A percentile compares a stretch with the other conserved stretches of the same genome.
Conservation (phyloP, 2,329 filamentous ascomycete species). For the Fusarium virguliforme region DNA sequence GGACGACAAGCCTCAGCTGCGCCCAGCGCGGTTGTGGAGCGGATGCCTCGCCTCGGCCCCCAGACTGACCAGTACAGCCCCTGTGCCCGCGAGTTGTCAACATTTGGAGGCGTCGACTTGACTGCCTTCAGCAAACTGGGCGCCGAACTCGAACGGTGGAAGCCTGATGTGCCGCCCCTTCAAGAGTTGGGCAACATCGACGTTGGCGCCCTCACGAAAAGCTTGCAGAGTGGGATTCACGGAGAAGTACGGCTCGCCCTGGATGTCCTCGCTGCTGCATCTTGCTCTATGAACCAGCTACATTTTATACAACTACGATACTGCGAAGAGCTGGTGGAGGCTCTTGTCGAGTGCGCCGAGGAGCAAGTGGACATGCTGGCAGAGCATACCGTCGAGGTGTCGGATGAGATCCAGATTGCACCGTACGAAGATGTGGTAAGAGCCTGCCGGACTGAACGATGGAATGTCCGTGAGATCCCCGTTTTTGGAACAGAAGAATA, state of each 20-base stretch:
- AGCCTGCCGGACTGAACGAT: conserved; percentile 81
- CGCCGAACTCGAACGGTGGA: conserved; percentile 76
- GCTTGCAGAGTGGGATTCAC: conserved; percentile 90
- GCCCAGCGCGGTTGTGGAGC: conserved; percentile 46
- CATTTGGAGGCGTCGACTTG: conserved; percentile 82
- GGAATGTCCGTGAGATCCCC: conserved; percentile 79
- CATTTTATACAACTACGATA: conserved; percentile 78
- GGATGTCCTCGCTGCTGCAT: conserved; percentile 83
- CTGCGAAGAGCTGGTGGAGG: conserved; percentile 91
- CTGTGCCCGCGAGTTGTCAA: conserved; percentile 68
- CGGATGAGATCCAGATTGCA: conserved; percentile 85
- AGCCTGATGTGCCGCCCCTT: conserved; percentile 82
- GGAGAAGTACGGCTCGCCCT: conserved; percentile 91
- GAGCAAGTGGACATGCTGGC: conserved; percentile 88
- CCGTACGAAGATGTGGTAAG: conserved; percentile 91
- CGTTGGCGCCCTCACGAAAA: conserved; percentile 89
- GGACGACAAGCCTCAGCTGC: conserved; percentile 48
- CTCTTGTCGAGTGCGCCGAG: conserved; percentile 90
- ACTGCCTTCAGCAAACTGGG: conserved; percentile 76
- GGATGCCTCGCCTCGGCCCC: conserved; percentile 59
- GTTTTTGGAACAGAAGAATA: conserved; percentile 84
- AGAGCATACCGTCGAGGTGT: conserved; percentile 87
- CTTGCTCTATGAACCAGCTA: conserved; percentile 73
- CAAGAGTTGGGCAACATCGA: conserved; percentile 90
- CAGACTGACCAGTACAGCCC: conserved; percentile 71